Evolutionary conservation across 2,329 filamentous ascomycete genomes (phyloP).

Genomic region (Aspergillus eucalypticola): DNA sequence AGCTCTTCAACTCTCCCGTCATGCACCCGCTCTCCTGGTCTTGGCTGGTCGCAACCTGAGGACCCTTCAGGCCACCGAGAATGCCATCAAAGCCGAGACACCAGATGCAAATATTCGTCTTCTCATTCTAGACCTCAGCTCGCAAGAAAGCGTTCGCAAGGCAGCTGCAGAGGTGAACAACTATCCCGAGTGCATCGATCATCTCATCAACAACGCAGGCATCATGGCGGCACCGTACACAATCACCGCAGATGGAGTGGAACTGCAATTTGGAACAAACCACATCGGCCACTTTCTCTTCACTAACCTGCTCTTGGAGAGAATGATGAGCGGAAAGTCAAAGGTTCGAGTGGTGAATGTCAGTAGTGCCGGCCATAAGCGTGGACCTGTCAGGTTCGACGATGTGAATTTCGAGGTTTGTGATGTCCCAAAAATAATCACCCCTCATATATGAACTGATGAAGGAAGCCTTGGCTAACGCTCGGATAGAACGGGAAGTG

Average conservation of each 20-base stretch:
- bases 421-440: background rate
- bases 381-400: background rate
- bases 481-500: background rate
- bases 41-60: background rate
- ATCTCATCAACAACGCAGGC: conserved; percentile 1
- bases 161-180: background rate
- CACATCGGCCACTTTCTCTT: conserved; percentile 3
- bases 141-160: background rate
- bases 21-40: background rate
- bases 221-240: conserved; percentile 4
- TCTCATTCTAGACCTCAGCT: background rate
- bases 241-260: background rate
- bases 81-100: background rate
- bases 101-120: background rate
- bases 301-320: background rate
- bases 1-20: background rate
- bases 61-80: background rate
- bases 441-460: no score
- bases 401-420: conserved; percentile 3
- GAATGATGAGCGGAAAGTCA: background rate
- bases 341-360: conserved; percentile 3
- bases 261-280: conserved; percentile 7
- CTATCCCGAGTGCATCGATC: background rate
- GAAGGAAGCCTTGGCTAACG: background rate
- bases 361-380: background rate